phyloP scores from a whole-genome alignment of 345 rosid species.

The Boechera stricta region DNA sequence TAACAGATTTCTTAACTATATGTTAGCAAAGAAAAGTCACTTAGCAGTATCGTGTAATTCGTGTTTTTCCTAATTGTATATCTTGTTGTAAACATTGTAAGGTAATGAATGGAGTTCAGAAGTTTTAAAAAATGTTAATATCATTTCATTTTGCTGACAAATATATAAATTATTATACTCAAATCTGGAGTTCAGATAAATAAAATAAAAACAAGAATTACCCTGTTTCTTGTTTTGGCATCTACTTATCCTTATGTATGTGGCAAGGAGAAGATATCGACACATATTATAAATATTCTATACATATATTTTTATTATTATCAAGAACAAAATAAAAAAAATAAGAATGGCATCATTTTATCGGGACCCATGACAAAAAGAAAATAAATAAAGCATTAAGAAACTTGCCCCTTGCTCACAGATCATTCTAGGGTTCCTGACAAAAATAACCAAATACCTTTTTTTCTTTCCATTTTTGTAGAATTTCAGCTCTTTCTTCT shows the following conservation, averaged over 20 bases:
- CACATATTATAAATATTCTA: conserved; percentile 20
- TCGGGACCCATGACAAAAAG: conserved; percentile 30
- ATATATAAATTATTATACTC: background rate
- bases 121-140: too few species aligned
- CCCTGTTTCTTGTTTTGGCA: conserved; percentile 31
- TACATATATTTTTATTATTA: conserved; percentile 2
- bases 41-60: too few species aligned
- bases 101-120: too few species aligned
- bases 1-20: too few species aligned
- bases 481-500: conserved; percentile 20
- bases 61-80: too few species aligned
- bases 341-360: conserved; percentile 18
- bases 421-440: conserved; percentile 41
- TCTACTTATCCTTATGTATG: conserved; percentile 35
- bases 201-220: background rate
- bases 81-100: too few species aligned
- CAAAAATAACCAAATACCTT: conserved; percentile 10
- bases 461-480: conserved; percentile 41
- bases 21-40: too few species aligned
- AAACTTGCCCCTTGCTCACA: conserved; percentile 37
- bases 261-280: conserved; percentile 34
- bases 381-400: conserved; percentile 20
- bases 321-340: background rate
- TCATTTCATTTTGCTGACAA: background rate
- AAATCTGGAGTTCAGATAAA: background rate